Base-by-base conservation (phyloP, 2,329 filamentous ascomycete genomes). In the Xylariales sp. region DNA sequence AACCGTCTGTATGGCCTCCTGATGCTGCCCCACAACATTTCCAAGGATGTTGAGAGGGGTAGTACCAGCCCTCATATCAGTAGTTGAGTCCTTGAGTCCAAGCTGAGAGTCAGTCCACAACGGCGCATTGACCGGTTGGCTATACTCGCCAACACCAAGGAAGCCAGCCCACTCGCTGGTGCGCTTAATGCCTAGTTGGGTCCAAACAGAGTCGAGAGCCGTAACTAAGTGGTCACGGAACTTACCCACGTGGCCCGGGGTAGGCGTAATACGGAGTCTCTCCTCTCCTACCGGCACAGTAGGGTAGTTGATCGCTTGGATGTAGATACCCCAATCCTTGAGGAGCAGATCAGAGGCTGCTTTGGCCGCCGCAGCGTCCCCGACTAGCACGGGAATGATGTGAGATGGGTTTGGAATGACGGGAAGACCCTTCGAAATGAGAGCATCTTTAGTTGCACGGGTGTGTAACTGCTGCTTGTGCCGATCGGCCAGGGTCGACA, bases 221-320 rank as follows among this genome's bases (percentile, higher is more conserved):
- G 89, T 82, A 32, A 97, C 90, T 5, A 99, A 90, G 75, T 97
- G 89, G 71, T 97, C 91, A 69, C 93, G 93, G 82, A 92, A 93
- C 74, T 92, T 89, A 81, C 91, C 91, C 63, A 88, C 88, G 80
- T 99, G 96, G 49, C 96, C 96, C 0, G 96, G 96, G 1, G 96
- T 99, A 0, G 96, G 96, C 1, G 96, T 98, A 80, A 99, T 93
- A 72, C 96, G 92, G 64, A 99, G 90, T 67, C 96, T 90, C 82
- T 99, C 96, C 84, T 98, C 94, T 18, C 96, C 96, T 6, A 97
- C 93, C 2, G 96, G 96, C 2, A 98, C 95, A 57, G 96, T 98
- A 1, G 95, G 96, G 82, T 97, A 98, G 84, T 98, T 98, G 87
- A 98, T 98, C 64, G 93, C 94, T 83, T 99, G 96, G 28, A 98